Conservation (phyloP, 1,284 basidiomycete species). For the Rhodotorula sp. region DNA sequence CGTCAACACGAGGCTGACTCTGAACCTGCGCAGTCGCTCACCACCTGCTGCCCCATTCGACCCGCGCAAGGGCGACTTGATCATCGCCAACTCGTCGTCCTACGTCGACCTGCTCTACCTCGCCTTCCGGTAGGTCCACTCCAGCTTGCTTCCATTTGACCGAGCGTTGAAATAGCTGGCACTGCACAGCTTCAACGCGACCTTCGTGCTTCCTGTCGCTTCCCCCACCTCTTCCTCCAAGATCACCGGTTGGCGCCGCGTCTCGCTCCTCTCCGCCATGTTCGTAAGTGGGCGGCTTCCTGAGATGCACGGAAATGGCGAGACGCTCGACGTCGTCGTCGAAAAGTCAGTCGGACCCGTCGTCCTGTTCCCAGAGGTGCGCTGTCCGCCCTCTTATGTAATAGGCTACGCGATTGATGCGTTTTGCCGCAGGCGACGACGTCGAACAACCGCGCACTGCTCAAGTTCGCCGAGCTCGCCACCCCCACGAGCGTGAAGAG, state of each 20-base stretch:
- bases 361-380: conserved; percentile 46
- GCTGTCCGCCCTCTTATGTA: background rate
- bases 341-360: conserved; percentile 16
- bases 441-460: conserved; percentile 41
- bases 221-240: conserved; percentile 18
- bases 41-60: conserved; percentile 22
- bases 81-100: conserved; percentile 47
- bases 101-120: conserved; percentile 48
- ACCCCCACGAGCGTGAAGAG: background rate
- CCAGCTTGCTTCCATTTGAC: background rate
- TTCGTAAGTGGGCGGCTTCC: conserved; percentile 2
- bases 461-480: conserved; percentile 21
- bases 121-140: conserved; percentile 36
- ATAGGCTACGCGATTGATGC: no score
- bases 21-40: conserved; percentile 2
- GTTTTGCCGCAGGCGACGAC: conserved; percentile 24
- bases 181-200: conserved; percentile 34
- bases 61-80: conserved; percentile 43
- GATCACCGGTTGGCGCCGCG: conserved; percentile 22
- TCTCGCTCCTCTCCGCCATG: conserved; percentile 8
- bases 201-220: conserved; percentile 40
- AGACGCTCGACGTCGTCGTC: conserved; percentile 31
- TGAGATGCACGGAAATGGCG: conserved; percentile 4
- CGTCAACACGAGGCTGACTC: no score
- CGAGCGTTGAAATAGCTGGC: fast-evolving